Conservation (phyloP, 1,139 yeast genomes). For the Debaryomyces robertsiae region DNA sequence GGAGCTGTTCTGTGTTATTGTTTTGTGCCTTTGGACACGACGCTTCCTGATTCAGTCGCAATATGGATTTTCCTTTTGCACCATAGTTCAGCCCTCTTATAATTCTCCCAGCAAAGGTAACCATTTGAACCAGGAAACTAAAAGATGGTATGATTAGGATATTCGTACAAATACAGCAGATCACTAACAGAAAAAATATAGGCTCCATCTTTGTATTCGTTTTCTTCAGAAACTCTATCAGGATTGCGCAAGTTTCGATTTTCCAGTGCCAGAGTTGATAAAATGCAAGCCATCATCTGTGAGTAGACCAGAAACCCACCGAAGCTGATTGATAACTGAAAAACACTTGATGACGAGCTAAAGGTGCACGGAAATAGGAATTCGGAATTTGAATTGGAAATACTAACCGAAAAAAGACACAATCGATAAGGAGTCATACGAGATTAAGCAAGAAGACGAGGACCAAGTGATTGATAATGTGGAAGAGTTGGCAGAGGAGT, state of each 20-base stretch:
- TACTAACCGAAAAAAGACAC: conserved; percentile 31
- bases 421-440: conserved; percentile 59
- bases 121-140: not conserved
- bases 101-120: not conserved
- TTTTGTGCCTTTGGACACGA: conserved; percentile 13
- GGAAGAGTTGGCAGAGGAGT: conserved; percentile 67
- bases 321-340: not conserved
- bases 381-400: not conserved
- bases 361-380: not conserved
- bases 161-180: no score
- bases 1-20: conserved; percentile 15
- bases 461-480: conserved; percentile 48
- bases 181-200: conserved; percentile 11
- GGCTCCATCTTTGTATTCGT: conserved; percentile 58
- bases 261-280: conserved; percentile 64
- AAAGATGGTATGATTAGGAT: conserved; percentile 1
- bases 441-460: conserved; percentile 50
- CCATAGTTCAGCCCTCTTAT: not conserved
- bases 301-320: conserved; percentile 28
- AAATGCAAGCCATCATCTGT: conserved; percentile 68
- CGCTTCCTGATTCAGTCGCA: conserved; percentile 12
- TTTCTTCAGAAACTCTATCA: conserved; percentile 65
- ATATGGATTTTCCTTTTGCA: not conserved
- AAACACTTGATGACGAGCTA: no score
- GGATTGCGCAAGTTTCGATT: conserved; percentile 71